Evolutionary conservation across 768 basidiomycete genomes (phyloP).

Genomic region (Trametes coccinea): DNA sequence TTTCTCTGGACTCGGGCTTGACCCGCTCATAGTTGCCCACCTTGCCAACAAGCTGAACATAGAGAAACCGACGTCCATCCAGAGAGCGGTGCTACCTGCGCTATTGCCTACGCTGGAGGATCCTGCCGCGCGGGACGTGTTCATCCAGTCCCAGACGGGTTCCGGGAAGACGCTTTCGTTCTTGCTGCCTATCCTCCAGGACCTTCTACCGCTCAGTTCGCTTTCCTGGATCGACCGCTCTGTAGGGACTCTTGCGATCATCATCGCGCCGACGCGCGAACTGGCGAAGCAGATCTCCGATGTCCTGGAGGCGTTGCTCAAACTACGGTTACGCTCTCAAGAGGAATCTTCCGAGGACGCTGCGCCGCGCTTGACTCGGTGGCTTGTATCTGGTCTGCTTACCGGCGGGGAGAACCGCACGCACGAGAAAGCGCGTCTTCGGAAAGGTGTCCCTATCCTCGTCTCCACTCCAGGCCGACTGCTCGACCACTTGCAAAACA

Average conservation of each 20-base stretch:
- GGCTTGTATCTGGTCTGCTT: constrained; percentile 91
- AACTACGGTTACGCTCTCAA: constrained; percentile 66
- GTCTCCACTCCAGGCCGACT: constrained; percentile 95
- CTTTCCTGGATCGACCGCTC: constrained; percentile 94
- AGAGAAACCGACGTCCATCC: constrained; percentile 85
- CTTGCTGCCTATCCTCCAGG: constrained; percentile 92
- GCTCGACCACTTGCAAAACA: constrained; percentile 95
- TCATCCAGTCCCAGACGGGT: constrained; percentile 96
- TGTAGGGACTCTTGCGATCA: constrained; percentile 91
- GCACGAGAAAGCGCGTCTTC: constrained; percentile 93
- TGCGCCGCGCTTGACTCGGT: constrained; percentile 65
- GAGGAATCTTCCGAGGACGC: constrained; percentile 53
- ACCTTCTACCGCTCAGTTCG: constrained; percentile 85
- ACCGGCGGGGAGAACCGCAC: constrained; percentile 92
- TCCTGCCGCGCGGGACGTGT: constrained; percentile 63
- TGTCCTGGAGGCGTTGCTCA: constrained; percentile 82
- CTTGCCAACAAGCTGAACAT: constrained; percentile 80
- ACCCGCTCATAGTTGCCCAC: constrained; percentile 78
- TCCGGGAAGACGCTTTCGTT: constrained; percentile 96
- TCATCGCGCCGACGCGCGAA: constrained; percentile 94
- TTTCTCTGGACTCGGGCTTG: constrained; percentile 80
- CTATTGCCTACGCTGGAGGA: constrained; percentile 47
- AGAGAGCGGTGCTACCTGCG: constrained; percentile 68
- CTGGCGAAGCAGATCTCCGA: constrained; percentile 96
- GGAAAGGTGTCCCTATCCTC: constrained; percentile 93